Base-by-base conservation (phyloP, 2,329 filamentous ascomycete species). In the Cladorrhinum sp. region DNA sequence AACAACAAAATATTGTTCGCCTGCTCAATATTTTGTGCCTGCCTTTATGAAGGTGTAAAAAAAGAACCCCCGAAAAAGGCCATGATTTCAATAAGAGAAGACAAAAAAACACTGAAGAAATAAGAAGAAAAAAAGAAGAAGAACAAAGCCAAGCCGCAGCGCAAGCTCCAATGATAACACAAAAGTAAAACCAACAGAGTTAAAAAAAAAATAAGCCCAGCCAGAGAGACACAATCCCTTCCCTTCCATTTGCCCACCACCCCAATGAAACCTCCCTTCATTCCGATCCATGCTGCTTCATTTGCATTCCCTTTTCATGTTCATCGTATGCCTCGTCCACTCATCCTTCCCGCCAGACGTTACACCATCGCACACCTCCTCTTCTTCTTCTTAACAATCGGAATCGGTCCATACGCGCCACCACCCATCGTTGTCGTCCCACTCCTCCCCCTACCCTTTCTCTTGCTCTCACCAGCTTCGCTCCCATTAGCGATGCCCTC, bases 331-430 rank as follows among this genome's bases (percentile, higher is more conserved):
- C 49, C 52, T 56, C 24, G 27, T 13, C 54, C 51, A 62, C 57
- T 24, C 25, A 27, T 61, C 57, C 27, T 32, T 54, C 50, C 22
- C 8, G 25, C 20, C 7, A 22, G 12, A 36, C 62, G 73, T 85
- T 81, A 96, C 72, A 96, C 81, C 75, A 93, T 85, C 74, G 84
- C 85, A 81, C 91, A 96, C 76, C 84, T 90, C 79, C 88, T 87
- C 84, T 90, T 92, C 86, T 91, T 95, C 80, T 88, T 88, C 82
- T 87, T 91, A 78, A 80, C 70, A 59, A 77, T 77, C 41, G 78
- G 75, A 63, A 80, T 73, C 51, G 57, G 76, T 56, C 75, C 69
- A 51, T 73, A 74, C 62, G 73, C 68, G 62, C 73, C 73, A 50
- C 72, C 72, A 65, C 38, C 68, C 64, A 18, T 57, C 72, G 71